Percentiles rank a stretch among this genome's conserved stretches.
phyloP scores from a whole-genome alignment of 177 flowering plant genomes.

The Tripterygium wilfordii region DNA sequence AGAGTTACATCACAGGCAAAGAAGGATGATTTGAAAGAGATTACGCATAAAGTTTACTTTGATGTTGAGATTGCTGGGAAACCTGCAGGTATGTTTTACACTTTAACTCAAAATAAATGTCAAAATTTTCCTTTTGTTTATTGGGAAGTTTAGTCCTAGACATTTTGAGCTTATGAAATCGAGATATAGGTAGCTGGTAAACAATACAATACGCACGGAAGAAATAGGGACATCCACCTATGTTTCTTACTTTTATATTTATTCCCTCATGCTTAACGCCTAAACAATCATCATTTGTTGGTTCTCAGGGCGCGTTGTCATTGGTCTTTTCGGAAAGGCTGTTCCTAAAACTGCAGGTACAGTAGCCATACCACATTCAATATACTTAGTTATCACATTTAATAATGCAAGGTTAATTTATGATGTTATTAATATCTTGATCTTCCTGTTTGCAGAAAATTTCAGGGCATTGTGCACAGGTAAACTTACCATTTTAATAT shows the following conservation, averaged over 20 bases:
- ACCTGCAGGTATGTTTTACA: constrained; percentile 15
- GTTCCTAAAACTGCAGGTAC: constrained; percentile 69
- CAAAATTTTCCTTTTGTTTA: background rate
- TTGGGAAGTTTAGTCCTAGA: background rate
- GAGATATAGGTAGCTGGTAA: no score
- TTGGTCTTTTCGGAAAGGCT: constrained; percentile 63
- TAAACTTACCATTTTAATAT: constrained; percentile 16
- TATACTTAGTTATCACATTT: background rate
- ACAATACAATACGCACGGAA: no score
- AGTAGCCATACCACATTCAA: background rate
- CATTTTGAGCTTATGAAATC: no score
- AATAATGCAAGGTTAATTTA: background rate
- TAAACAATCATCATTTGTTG: no score
- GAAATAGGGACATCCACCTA: no score
- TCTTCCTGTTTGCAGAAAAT: constrained; percentile 54
- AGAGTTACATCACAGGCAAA: constrained; percentile 7
- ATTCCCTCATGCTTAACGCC: no score
- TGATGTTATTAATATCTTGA: background rate
- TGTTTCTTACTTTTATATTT: no score
- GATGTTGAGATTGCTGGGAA: constrained; percentile 20
- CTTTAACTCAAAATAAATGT: no score
- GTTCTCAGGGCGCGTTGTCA: constrained; percentile 30
- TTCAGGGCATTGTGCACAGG: constrained; percentile 94
- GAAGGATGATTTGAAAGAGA: constrained; percentile 11
- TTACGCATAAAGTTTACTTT: constrained; percentile 19